These are phyloP conservation scores for Serendipita sp. DNA, from an alignment of 768 basidiomycete genomes.

Conservation along the genomic window DNA sequence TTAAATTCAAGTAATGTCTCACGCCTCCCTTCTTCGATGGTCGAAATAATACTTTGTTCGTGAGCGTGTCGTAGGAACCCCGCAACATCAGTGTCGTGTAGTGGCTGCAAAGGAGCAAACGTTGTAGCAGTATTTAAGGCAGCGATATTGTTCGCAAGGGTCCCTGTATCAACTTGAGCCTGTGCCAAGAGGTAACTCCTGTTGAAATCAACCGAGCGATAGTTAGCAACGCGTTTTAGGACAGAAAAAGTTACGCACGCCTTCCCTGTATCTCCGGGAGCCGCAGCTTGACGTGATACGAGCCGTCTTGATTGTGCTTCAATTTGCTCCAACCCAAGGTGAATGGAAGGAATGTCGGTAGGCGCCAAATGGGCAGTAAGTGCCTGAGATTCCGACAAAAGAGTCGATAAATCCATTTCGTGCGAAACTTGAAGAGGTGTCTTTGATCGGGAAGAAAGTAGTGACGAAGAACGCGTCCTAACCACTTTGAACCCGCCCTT, in stretches of 20 bases:
- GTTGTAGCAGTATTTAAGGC: slow-evolving; percentile 67
- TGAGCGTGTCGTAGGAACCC: slow-evolving; percentile 92
- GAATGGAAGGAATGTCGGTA: slow-evolving; percentile 74
- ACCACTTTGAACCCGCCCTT: background rate
- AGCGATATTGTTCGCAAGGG: slow-evolving; percentile 67
- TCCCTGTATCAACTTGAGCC: slow-evolving; percentile 85
- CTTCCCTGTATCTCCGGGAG: slow-evolving; percentile 51
- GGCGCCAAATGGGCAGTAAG: slow-evolving; percentile 63
- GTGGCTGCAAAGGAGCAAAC: slow-evolving; percentile 76
- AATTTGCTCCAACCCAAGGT: slow-evolving; percentile 85
- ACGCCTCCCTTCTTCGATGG: slow-evolving; percentile 77
- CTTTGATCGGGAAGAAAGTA: background rate
- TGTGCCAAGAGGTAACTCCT: slow-evolving; percentile 89
- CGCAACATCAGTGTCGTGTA: slow-evolving; percentile 87
- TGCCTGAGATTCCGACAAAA: slow-evolving; percentile 23
- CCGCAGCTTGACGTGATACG: slow-evolving; percentile 44
- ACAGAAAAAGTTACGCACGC: slow-evolving; percentile 24
- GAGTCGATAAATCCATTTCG: slow-evolving; percentile 14
- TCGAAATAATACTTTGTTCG: slow-evolving; percentile 86
- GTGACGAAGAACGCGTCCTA: background rate
- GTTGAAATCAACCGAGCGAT: background rate
- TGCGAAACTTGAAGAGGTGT: background rate
- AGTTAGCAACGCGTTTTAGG: slow-evolving; percentile 4
- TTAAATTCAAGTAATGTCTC: slow-evolving; percentile 80
- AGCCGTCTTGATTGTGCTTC: slow-evolving; percentile 83